Evolutionary conservation across 768 basidiomycete species (phyloP).

Genomic region (Russula sp.): DNA sequence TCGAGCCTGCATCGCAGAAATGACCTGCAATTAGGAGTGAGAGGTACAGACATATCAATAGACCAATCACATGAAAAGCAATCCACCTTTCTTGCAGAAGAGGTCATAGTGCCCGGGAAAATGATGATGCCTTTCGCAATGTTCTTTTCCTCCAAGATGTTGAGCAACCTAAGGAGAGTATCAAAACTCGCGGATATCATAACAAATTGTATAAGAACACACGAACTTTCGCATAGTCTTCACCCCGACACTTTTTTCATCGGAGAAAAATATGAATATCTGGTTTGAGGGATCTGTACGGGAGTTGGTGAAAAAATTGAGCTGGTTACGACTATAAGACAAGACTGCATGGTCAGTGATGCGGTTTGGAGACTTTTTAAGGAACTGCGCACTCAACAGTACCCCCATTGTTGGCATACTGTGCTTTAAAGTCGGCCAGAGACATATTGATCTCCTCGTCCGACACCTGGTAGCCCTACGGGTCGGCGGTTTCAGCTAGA

Average conservation of each 20-base stretch:
- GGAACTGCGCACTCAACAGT: constrained; percentile 68
- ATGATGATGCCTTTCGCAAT: constrained; percentile 92
- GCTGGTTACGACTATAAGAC: constrained; percentile 62
- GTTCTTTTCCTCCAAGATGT: constrained; percentile 84
- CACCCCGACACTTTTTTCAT: constrained; percentile 90
- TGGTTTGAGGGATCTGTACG: constrained; percentile 59
- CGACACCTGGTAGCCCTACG: constrained; percentile 86
- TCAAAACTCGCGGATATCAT: not conserved
- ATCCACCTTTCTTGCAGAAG: constrained; percentile 86
- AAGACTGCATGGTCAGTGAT: not conserved
- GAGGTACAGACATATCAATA: not conserved
- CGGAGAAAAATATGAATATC: constrained; percentile 94
- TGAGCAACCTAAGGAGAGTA: constrained; percentile 54
- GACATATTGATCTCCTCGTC: constrained; percentile 92
- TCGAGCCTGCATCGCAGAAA: constrained; percentile 79
- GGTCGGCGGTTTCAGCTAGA: constrained; percentile 25
- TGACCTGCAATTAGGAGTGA: constrained; percentile 50
- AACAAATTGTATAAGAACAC: not conserved
- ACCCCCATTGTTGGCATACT: constrained; percentile 67
- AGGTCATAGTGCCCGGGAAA: constrained; percentile 94
- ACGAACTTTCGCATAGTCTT: constrained; percentile 96
- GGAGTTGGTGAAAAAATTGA: constrained; percentile 87
- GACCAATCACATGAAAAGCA: not conserved
- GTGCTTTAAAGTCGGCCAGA: constrained; percentile 64
- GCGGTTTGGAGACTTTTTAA: not conserved